Evolutionary conservation across 2,329 filamentous ascomycete species (phyloP).

Genomic region (Byssothecium circinans): DNA sequence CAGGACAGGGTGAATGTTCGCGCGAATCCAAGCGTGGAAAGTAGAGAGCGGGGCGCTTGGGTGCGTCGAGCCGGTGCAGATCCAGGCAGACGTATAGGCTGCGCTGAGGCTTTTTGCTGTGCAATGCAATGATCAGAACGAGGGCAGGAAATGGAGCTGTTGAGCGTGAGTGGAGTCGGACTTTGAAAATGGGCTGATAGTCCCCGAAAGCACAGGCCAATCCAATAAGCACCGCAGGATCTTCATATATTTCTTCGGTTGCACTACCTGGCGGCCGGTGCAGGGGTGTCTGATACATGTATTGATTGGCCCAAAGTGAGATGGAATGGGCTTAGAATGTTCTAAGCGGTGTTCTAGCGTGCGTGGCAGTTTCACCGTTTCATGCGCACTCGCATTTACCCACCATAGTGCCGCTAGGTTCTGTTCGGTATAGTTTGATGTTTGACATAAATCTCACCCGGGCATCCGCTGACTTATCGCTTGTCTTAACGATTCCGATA

Average conservation of each 20-base stretch:
- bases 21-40: background rate
- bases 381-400: conserved; percentile 5
- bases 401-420: background rate
- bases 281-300: background rate
- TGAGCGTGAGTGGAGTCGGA: conserved; percentile 15
- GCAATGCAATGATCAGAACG: background rate
- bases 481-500: too few species aligned
- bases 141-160: conserved; percentile 2
- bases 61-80: conserved; percentile 8
- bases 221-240: conserved; percentile 27
- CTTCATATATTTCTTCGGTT: conserved; percentile 23
- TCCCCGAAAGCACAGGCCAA: conserved; percentile 20
- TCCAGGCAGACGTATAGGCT: conserved; percentile 8
- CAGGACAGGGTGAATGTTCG: background rate
- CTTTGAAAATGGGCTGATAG: conserved; percentile 20
- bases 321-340: conserved; percentile 7
- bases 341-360: conserved; percentile 7
- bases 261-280: conserved; percentile 7
- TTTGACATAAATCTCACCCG: background rate
- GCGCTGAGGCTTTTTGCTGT: conserved; percentile 6
- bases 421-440: background rate
- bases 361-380: conserved; percentile 9
- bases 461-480: background rate
- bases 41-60: background rate
- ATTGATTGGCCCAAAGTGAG: conserved; percentile 6